phyloP scores from a whole-genome alignment of 2,329 filamentous ascomycete genomes.

The Knoxdaviesia capensis region DNA sequence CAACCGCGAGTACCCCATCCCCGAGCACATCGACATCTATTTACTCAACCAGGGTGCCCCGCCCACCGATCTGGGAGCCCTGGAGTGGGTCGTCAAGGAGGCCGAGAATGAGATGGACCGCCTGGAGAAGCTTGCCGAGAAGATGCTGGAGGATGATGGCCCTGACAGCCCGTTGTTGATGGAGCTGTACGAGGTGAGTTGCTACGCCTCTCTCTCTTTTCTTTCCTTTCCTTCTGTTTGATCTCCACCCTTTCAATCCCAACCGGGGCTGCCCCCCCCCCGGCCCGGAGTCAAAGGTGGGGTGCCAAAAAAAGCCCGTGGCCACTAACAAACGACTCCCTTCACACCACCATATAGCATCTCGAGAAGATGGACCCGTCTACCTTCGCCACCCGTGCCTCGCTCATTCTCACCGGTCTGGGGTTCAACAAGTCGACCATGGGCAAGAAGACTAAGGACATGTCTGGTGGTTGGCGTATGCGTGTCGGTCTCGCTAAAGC shows the following conservation, averaged over 20 bases:
- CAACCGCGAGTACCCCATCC: constrained; percentile 85
- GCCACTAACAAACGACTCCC: neutral
- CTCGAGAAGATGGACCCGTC: constrained; percentile 98
- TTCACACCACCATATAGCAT: constrained; percentile 33
- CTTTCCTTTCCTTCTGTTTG: neutral
- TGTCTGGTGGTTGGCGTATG: constrained; percentile 99
- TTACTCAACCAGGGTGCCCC: constrained; percentile 93
- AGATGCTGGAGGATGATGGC: constrained; percentile 76
- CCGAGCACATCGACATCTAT: constrained; percentile 94
- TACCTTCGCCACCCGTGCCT: constrained; percentile 88
- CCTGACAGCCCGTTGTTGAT: constrained; percentile 79
- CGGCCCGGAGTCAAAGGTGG: no score
- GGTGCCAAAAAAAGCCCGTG: no score
- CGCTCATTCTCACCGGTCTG: constrained; percentile 91
- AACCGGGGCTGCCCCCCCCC: no score
- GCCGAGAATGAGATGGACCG: constrained; percentile 83
- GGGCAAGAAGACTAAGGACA: constrained; percentile 99
- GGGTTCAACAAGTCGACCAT: constrained; percentile 98
- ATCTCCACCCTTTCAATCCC: no score
- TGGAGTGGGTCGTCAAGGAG: constrained; percentile 94
- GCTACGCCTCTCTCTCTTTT: neutral
- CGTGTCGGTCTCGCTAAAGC: constrained; percentile 94
- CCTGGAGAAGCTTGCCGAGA: constrained; percentile 74
- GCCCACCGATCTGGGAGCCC: constrained; percentile 67
- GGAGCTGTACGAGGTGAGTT: constrained; percentile 81